These are phyloP conservation scores for Candida nitratophila DNA, from an alignment of 805 yeast genomes.

Conservation along the genomic window DNA sequence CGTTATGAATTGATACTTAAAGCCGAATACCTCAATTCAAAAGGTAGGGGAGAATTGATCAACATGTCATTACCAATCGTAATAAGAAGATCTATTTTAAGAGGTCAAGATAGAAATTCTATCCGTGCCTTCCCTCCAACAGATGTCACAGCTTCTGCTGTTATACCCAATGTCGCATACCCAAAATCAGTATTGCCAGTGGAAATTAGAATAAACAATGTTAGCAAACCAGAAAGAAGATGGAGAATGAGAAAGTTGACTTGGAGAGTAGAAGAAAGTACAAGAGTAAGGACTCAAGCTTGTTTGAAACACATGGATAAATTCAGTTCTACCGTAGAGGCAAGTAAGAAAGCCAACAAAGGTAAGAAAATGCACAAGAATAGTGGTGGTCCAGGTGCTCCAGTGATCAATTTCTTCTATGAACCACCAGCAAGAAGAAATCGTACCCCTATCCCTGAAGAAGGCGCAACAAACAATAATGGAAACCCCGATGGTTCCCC, in stretches of 20 bases:
- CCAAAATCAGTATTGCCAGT: constrained; percentile 83
- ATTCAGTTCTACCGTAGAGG: constrained; percentile 37
- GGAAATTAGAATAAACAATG: constrained; percentile 75
- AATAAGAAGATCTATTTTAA: constrained; percentile 66
- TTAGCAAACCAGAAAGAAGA: constrained; percentile 49
- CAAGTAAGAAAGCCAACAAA: constrained; percentile 22
- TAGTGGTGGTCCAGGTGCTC: constrained; percentile 21
- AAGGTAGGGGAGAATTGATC: constrained; percentile 29
- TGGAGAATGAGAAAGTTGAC: constrained; percentile 90
- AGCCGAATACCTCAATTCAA: constrained; percentile 33
- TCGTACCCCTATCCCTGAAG: neutral
- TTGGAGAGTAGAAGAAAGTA: constrained; percentile 85
- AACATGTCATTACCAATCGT: constrained; percentile 55
- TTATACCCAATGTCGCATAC: constrained; percentile 80
- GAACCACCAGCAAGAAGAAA: constrained; percentile 16
- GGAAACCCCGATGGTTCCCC: neutral
- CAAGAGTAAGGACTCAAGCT: constrained; percentile 50
- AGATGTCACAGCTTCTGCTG: constrained; percentile 78
- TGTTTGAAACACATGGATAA: constrained; percentile 54
- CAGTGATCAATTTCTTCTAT: constrained; percentile 20
- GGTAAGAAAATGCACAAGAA: constrained; percentile 19
- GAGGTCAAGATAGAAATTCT: constrained; percentile 82
- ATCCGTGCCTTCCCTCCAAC: constrained; percentile 95
- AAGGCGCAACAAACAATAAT: neutral
- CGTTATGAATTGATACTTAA: constrained; percentile 72